Base-by-base conservation (phyloP, 768 basidiomycete genomes). In the Suillus clintonianus region DNA sequence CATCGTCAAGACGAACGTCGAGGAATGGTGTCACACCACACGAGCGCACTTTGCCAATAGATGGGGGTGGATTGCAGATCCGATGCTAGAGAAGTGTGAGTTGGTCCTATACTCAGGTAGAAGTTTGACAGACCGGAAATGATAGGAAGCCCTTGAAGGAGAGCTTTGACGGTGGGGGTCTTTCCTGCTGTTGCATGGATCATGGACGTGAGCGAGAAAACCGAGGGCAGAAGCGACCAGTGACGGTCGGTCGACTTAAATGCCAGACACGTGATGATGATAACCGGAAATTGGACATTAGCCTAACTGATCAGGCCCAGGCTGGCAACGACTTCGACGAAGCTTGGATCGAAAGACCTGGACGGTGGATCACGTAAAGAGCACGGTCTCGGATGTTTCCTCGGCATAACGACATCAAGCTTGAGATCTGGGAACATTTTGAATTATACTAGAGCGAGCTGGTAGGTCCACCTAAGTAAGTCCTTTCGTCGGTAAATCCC, bases 1-100 rank as follows among this genome's bases (percentile, higher is more conserved):
- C 83, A 72, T 93, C 92, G 51, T 92, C 89, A 27, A 94, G 81
- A 32, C 82, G 82, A 64, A 93, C 83, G 62, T 86, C 77, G 68
- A 89, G 83, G 42, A 89, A 74, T 9, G 91, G 90, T 0, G 88
- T 89, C 47, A 91, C 84, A 57, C 82, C 79, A 71, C 85, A 89
- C 2, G 89, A 90, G 64, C 89, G 82, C 61, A 89, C 87, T 73
- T 89, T 89, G 41, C 84, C 85, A 1, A 88, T 82, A 7, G 88
- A 83, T 6, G 89, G 87, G 8, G 89, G 88, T 1, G 88, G 89
- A 61, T 89, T 87, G 67, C 88, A 90, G 45, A 89, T 77, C 13
- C 88, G 86, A 64, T 68, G 67, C 79, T 79, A 9, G 36, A 11
- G 17, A 42, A 50, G 11, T 15, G 60, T 27, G 37, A 63, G n/a